These are phyloP conservation scores for Thamnidium elegans DNA, from an alignment of 192 early-diverging fungal genomes.

Conservation along the genomic window DNA sequence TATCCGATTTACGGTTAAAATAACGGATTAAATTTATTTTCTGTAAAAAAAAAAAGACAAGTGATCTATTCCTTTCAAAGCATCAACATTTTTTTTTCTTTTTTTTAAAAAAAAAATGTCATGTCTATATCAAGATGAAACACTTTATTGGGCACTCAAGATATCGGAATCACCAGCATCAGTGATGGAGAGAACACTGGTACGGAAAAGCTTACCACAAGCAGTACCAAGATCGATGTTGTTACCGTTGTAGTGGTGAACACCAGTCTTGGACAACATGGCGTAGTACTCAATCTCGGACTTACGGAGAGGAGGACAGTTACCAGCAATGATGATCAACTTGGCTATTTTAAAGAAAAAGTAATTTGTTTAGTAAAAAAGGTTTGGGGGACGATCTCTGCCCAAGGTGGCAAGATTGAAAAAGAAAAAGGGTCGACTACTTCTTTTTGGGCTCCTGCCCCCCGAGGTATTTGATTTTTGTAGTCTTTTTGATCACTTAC, in stretches of 20 bases:
- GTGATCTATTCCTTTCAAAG: too few species aligned
- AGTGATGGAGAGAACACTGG: slow-evolving; percentile 91
- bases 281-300: slow-evolving; percentile 99
- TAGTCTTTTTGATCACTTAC: slow-evolving; percentile 47
- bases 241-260: slow-evolving; percentile 99
- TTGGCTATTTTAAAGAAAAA: too few species aligned
- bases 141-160: slow-evolving; percentile 37
- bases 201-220: slow-evolving; percentile 99
- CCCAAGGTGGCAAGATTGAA: neutral
- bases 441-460: slow-evolving; percentile 12
- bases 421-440: too few species aligned
- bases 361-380: too few species aligned
- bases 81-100: too few species aligned
- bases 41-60: too few species aligned
- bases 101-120: too few species aligned
- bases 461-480: neutral
- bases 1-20: too few species aligned
- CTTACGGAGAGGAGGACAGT: slow-evolving; percentile 99
- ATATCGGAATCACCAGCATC: slow-evolving; percentile 93
- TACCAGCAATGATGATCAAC: slow-evolving; percentile 98
- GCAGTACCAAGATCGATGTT: slow-evolving; percentile 99
- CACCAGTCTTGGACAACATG: slow-evolving; percentile 99
- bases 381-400: slow-evolving; percentile 17
- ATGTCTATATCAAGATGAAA: too few species aligned
- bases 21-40: too few species aligned